Evolutionary conservation across 2,329 filamentous ascomycete genomes (phyloP), one percentile per base, ranked within the genome.

Genomic region (Diplodia mutila): DNA sequence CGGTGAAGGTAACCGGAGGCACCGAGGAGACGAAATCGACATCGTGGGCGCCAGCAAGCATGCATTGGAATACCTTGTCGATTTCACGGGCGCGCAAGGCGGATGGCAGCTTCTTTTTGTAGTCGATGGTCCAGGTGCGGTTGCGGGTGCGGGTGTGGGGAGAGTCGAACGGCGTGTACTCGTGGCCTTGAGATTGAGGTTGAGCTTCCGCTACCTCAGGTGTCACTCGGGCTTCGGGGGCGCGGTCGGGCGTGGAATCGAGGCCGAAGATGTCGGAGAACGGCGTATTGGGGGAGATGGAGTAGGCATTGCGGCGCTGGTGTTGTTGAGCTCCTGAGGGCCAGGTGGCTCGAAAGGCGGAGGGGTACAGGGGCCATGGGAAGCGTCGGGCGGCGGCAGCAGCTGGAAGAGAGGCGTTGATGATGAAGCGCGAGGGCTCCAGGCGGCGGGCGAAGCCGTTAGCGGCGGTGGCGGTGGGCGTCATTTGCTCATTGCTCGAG

Each of bases 1-100:
- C 87, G 1, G 87, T 86, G 73, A 93, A 89, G 0, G 84, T 84
- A 1, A 84, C 80, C 1, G 82, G 76, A 0, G 89, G 83, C 25
- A 93, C 75, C 5, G 71, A 73, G 23, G 49, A 57, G 29, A 80
- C 68, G 63, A 74, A 76, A 9, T 72, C 69, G 23, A 68, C 32
- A 48, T 79, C 73, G 57, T 48, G 27, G n/a, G 57, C 66, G 66
- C 66, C 66, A 5, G n/a, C 16, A 9, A 39, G 8, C 76, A 65
- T n/a, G 69, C 42, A 32, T 72, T 72, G 16, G 71, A 64, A 12
- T 27, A 64, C n/a, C 8, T 27, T 32, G 49, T 67, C 51, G 37
- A 29, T 18, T 18, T 61, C 66, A 42, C 64, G 64, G n/a, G 42
- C 49, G 48, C 61, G 61, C 21, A 65, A 21, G 32, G 61, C 61